phyloP scores from a whole-genome alignment of 768 basidiomycete genomes.

The Suillus paluster region DNA sequence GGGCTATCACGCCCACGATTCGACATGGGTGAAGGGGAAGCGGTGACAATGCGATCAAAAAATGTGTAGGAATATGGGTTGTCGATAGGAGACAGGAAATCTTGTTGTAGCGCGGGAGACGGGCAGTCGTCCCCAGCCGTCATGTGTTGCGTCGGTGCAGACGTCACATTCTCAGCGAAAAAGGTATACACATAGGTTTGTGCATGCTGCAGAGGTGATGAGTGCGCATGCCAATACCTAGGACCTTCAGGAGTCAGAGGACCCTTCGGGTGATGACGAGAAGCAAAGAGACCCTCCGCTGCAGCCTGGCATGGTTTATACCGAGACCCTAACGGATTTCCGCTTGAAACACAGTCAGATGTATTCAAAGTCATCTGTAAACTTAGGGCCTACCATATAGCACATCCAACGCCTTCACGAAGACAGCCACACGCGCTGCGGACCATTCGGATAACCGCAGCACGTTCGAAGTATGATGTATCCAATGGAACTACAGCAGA shows the following conservation, averaged over 20 bases:
- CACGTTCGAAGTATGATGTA: slow-evolving; percentile 58
- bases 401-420: slow-evolving; percentile 70
- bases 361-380: background rate
- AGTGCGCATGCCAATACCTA: slow-evolving; percentile 43
- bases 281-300: slow-evolving; percentile 46
- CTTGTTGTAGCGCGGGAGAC: slow-evolving; percentile 22
- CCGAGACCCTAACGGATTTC: slow-evolving; percentile 66
- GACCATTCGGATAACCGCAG: slow-evolving; percentile 51
- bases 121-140: slow-evolving; percentile 20
- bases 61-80: slow-evolving; percentile 41
- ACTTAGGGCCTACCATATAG: slow-evolving; percentile 48
- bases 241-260: slow-evolving; percentile 46
- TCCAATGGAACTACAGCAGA: slow-evolving; percentile 60
- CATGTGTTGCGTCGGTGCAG: slow-evolving; percentile 8
- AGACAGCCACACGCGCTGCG: slow-evolving; percentile 67
- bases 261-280: slow-evolving; percentile 21
- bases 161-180: slow-evolving; percentile 50
- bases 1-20: slow-evolving; percentile 31
- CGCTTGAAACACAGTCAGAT: slow-evolving; percentile 43
- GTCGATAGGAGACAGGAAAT: slow-evolving; percentile 20
- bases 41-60: slow-evolving; percentile 44
- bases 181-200: slow-evolving; percentile 47
- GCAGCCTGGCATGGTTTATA: slow-evolving; percentile 65
- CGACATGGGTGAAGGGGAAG: slow-evolving; percentile 41
- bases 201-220: slow-evolving; percentile 19